Percentiles rank a stretch among this genome's conserved stretches.
Evolutionary conservation across 352 stramenopile genomes (phyloP).

Genomic region (Phytopythium delawarense): DNA sequence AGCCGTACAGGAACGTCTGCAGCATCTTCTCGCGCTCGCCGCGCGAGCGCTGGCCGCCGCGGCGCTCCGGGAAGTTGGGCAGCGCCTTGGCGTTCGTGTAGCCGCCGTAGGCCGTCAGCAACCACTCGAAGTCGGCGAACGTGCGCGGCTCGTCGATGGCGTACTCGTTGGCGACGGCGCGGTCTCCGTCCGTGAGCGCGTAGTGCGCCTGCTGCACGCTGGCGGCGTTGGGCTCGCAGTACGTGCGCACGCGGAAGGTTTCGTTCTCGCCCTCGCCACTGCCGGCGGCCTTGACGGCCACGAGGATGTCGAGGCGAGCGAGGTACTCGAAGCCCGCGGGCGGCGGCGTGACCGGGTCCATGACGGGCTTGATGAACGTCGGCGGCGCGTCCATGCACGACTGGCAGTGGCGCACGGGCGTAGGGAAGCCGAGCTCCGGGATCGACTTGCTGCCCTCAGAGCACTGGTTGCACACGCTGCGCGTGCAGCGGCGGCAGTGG

Average conservation of each 20-base stretch:
- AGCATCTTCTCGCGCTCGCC: conserved; percentile 57
- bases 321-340: conserved; percentile 83
- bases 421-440: conserved; percentile 72
- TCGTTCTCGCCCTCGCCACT: conserved; percentile 31
- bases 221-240: conserved; percentile 68
- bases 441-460: conserved; percentile 82
- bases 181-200: conserved; percentile 49
- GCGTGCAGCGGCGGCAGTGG: conserved; percentile 81
- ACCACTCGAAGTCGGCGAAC: conserved; percentile 82
- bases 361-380: conserved; percentile 74
- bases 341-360: conserved; percentile 73
- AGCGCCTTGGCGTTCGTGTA: conserved; percentile 79
- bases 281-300: conserved; percentile 42
- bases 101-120: conserved; percentile 69
- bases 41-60: conserved; percentile 21
- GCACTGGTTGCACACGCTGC: conserved; percentile 82
- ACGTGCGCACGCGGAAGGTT: conserved; percentile 72
- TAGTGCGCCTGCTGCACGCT: conserved; percentile 51
- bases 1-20: conserved; percentile 79
- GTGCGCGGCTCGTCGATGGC: conserved; percentile 59
- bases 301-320: conserved; percentile 77
- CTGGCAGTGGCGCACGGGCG: conserved; percentile 77
- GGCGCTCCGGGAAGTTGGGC: conserved; percentile 76
- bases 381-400: conserved; percentile 74
- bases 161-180: conserved; percentile 78